Evolutionary conservation across 805 yeast genomes (phyloP).

Genomic region (Sugiyamaella americana): DNA sequence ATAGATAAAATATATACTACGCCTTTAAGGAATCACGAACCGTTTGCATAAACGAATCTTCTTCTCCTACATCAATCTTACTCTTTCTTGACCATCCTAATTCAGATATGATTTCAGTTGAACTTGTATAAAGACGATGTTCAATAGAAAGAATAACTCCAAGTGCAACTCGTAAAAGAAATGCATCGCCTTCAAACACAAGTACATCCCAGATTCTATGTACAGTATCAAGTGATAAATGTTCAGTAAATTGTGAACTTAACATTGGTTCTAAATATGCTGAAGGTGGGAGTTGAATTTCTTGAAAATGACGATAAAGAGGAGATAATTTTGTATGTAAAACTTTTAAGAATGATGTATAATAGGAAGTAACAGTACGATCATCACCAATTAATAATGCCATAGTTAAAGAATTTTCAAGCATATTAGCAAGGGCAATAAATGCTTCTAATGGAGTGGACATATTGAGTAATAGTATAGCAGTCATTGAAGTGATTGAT

Average conservation of each 20-base stretch:
- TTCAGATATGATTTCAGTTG: conserved; percentile 39
- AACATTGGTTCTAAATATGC: conserved; percentile 42
- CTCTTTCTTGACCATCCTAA: conserved; percentile 33
- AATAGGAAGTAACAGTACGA: conserved; percentile 34
- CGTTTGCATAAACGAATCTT: conserved; percentile 41
- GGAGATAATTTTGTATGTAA: conserved; percentile 41
- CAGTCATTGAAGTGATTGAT: conserved; percentile 38
- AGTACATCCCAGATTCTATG: conserved; percentile 51
- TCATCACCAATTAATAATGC: conserved; percentile 31
- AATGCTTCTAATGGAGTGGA: conserved; percentile 34
- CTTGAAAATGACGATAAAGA: conserved; percentile 46
- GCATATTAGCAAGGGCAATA: conserved; percentile 36
- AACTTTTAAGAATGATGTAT: conserved; percentile 43
- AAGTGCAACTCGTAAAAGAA: conserved; percentile 47
- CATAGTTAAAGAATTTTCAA: conserved; percentile 33
- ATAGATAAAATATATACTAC: background rate
- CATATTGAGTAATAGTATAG: conserved; percentile 37
- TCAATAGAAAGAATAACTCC: conserved; percentile 46
- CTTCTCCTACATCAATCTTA: conserved; percentile 43
- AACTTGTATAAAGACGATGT: conserved; percentile 47
- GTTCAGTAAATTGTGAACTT: conserved; percentile 39
- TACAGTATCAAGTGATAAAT: conserved; percentile 42
- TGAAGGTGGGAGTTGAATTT: conserved; percentile 37
- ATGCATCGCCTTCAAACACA: conserved; percentile 55
- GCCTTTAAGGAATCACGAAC: conserved; percentile 36